phyloP scores from a whole-genome alignment of 352 stramenopile genomes.

The Phytophthora aleatoria region DNA sequence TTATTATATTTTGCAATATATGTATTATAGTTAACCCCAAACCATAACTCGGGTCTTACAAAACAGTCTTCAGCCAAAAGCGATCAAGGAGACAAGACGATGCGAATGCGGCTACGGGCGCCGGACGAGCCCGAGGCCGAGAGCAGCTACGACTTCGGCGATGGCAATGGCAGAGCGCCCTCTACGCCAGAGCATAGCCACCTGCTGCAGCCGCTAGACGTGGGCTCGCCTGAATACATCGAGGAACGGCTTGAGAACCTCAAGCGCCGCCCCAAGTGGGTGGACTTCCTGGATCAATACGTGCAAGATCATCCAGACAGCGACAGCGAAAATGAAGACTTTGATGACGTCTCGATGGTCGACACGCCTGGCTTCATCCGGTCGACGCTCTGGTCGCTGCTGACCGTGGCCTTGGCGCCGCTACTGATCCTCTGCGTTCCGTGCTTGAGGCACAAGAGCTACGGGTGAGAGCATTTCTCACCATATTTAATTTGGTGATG shows the following conservation, averaged over 20 bases:
- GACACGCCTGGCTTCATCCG: constrained; percentile 44
- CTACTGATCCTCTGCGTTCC: constrained; percentile 65
- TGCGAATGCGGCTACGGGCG: constrained; percentile 69
- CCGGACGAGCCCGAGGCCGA: constrained; percentile 59
- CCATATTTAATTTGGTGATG: background rate
- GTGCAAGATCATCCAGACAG: constrained; percentile 57
- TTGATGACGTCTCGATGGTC: constrained; percentile 13
- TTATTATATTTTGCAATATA: background rate
- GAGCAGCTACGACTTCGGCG: constrained; percentile 33
- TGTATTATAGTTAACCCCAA: background rate
- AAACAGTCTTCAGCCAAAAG: constrained; percentile 1
- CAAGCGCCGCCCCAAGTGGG: constrained; percentile 72
- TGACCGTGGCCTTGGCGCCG: constrained; percentile 51
- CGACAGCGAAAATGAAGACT: constrained; percentile 42
- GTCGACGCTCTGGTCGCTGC: constrained; percentile 62
- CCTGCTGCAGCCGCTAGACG: constrained; percentile 54
- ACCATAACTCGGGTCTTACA: background rate
- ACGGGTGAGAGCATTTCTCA: constrained; percentile 41
- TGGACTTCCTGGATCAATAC: constrained; percentile 75
- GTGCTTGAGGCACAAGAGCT: constrained; percentile 55
- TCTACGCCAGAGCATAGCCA: constrained; percentile 28
- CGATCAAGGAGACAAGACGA: constrained; percentile 28
- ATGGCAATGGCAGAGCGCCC: constrained; percentile 20
- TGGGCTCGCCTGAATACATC: constrained; percentile 83
- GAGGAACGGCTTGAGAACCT: constrained; percentile 87